phyloP scores from a whole-genome alignment of 129 eudicot species.

The Centrapalus pauciflorus region DNA sequence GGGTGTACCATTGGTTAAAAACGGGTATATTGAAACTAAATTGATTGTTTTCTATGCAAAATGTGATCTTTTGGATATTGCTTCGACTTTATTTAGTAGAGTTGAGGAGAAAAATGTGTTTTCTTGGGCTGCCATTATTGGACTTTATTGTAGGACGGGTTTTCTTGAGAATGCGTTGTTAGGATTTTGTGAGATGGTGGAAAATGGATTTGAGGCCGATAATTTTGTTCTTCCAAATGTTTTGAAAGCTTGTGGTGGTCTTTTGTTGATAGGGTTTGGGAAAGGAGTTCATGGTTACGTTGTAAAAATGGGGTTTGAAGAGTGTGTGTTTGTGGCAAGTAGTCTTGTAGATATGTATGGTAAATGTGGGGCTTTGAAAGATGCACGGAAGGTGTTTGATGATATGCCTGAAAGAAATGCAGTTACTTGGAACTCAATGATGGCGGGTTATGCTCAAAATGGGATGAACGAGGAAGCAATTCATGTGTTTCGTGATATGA shows the following conservation, averaged over 20 bases:
- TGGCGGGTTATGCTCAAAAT: conserved; percentile 56
- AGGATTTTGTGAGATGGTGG: conserved; percentile 46
- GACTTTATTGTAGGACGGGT: conserved; percentile 48
- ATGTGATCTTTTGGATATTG: conserved; percentile 43
- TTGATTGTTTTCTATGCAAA: conserved; percentile 56
- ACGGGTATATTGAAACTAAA: conserved; percentile 57
- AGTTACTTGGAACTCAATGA: conserved; percentile 75
- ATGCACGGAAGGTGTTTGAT: conserved; percentile 65
- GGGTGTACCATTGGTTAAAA: conserved; percentile 38
- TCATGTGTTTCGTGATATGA: conserved; percentile 46
- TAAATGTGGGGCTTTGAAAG: conserved; percentile 50
- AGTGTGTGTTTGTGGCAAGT: conserved; percentile 70
- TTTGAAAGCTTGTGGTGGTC: conserved; percentile 76
- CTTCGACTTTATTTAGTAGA: conserved; percentile 34
- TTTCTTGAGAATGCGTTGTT: conserved; percentile 27
- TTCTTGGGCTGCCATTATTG: conserved; percentile 78
- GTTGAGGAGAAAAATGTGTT: conserved; percentile 42
- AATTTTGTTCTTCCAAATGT: conserved; percentile 86
- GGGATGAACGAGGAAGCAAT: conserved; percentile 60
- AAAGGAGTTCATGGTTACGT: conserved; percentile 76
- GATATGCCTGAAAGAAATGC: conserved; percentile 53
- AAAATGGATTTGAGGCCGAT: conserved; percentile 51
- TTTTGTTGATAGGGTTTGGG: conserved; percentile 43
- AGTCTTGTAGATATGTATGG: conserved; percentile 85
- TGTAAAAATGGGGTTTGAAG: conserved; percentile 47